Percentiles rank a stretch among this genome's conserved stretches.
Conservation (phyloP, 768 basidiomycete genomes). For the Boletus barrowsii region DNA sequence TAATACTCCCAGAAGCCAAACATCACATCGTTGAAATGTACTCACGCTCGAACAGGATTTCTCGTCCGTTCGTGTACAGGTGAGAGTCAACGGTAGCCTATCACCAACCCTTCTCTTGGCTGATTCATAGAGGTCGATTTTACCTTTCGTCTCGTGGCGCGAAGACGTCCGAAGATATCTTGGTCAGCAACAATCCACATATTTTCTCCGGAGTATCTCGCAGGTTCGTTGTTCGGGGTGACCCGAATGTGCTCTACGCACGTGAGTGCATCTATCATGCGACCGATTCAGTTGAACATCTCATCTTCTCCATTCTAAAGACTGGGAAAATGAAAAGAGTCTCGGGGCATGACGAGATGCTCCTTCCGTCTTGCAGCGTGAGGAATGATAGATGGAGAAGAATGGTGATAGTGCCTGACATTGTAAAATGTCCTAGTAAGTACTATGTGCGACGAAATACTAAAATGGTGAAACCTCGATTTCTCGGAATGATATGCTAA, state of each 20-base stretch:
- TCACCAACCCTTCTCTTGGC: conserved; percentile 31
- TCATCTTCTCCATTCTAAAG: conserved; percentile 24
- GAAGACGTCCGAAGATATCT: conserved; percentile 52
- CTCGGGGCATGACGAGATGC: conserved; percentile 47
- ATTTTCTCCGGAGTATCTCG: too few relatives aligned
- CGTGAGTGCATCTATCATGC: conserved; percentile 11
- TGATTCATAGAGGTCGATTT: conserved; percentile 1
- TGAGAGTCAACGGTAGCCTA: conserved; percentile 3
- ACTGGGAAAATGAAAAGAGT: conserved; percentile 59
- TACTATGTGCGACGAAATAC: not conserved
- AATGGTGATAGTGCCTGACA: not conserved
- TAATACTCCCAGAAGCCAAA: too few relatives aligned
- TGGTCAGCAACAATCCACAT: conserved; percentile 41
- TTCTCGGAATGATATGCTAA: not conserved
- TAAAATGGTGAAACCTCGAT: not conserved
- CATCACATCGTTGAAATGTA: too few relatives aligned
- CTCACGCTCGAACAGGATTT: conserved; percentile 13
- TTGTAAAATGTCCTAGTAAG: not conserved
- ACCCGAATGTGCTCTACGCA: conserved; percentile 12
- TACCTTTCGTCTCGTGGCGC: conserved; percentile 6
- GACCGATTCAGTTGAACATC: not conserved
- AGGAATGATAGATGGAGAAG: not conserved
- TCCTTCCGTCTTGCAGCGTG: conserved; percentile 39
- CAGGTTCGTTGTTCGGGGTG: conserved; percentile 17
- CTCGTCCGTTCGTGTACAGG: conserved; percentile 27